phyloP scores from a whole-genome alignment of 1,139 yeast species.

The Suhomyces wounanorum region DNA sequence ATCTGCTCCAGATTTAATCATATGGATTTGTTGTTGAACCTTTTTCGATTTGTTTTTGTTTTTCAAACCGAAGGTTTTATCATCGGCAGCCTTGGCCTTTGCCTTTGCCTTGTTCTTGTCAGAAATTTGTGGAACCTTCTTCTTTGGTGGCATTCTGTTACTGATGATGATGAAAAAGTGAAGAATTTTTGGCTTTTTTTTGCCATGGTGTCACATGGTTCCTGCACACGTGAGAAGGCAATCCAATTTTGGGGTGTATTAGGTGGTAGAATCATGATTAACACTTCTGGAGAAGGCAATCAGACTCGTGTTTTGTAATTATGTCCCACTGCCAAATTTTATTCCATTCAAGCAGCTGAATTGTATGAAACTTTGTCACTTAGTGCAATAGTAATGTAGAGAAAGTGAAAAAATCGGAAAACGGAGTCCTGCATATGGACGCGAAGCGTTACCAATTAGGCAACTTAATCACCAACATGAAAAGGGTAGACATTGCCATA shows the following conservation, averaged over 20 bases:
- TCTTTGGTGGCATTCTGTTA: conserved; percentile 58
- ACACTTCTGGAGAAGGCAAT: too few species aligned
- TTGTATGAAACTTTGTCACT: too few species aligned
- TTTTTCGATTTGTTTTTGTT: conserved; percentile 91
- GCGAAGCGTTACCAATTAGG: too few species aligned
- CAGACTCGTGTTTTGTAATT: too few species aligned
- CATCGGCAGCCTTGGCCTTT: conserved; percentile 71
- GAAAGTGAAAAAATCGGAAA: too few species aligned
- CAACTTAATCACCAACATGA: too few species aligned
- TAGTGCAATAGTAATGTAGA: too few species aligned
- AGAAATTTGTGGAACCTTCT: conserved; percentile 58
- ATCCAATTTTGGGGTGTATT: background rate
- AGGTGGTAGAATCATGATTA: too few species aligned
- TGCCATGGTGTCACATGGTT: background rate
- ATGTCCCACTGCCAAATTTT: too few species aligned
- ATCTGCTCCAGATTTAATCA: conserved; percentile 65
- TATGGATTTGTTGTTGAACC: conserved; percentile 84
- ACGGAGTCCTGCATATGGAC: too few species aligned
- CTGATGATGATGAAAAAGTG: background rate
- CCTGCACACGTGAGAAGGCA: background rate
- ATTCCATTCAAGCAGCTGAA: too few species aligned
- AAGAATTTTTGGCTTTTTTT: conserved; percentile 1
- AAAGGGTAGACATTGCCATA: too few species aligned
- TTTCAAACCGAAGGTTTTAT: conserved; percentile 92
- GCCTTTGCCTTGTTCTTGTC: conserved; percentile 67